These are phyloP conservation scores for Pugionium cornutum DNA, from an alignment of 345 rosid genomes.

Conservation along the genomic window DNA sequence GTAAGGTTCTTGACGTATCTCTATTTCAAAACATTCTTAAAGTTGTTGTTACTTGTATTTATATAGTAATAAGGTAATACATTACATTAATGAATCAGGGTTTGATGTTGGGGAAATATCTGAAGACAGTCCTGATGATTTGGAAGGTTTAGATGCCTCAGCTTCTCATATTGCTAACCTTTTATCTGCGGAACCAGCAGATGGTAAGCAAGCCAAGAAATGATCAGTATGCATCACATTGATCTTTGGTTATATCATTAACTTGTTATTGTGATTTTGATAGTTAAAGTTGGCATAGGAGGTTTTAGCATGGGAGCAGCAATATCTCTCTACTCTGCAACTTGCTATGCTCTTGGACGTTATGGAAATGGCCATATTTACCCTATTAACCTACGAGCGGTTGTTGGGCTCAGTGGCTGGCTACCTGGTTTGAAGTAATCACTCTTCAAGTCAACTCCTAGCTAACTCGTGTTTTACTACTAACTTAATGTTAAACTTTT, in stretches of 20 bases:
- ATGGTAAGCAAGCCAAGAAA: slow-evolving; percentile 49
- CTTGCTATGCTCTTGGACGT: slow-evolving; percentile 66
- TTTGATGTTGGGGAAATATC: slow-evolving; percentile 85
- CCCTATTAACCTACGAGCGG: slow-evolving; percentile 58
- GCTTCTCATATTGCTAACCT: slow-evolving; percentile 89
- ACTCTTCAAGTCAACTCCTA: not conserved
- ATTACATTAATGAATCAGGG: slow-evolving; percentile 52
- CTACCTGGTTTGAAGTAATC: slow-evolving; percentile 83
- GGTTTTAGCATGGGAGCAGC: slow-evolving; percentile 98
- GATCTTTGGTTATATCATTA: slow-evolving; percentile 11
- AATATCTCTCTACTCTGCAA: slow-evolving; percentile 81
- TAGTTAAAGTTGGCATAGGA: slow-evolving; percentile 89
- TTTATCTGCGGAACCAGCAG: slow-evolving; percentile 84
- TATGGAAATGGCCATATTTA: slow-evolving; percentile 69
- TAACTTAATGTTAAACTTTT: not conserved
- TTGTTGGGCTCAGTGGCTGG: slow-evolving; percentile 79
- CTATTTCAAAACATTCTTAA: not conserved
- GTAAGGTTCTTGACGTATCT: slow-evolving; percentile 44
- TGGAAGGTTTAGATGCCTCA: slow-evolving; percentile 91
- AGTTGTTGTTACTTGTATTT: not conserved
- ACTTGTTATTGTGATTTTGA: slow-evolving; percentile 17
- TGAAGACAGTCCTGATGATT: slow-evolving; percentile 78
- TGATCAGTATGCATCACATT: not conserved
- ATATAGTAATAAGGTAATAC: not conserved
- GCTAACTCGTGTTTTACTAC: not conserved